These are phyloP conservation scores for Theileria luwenshuni DNA, from an alignment of 169 alveolate species.

Conservation along the genomic window DNA sequence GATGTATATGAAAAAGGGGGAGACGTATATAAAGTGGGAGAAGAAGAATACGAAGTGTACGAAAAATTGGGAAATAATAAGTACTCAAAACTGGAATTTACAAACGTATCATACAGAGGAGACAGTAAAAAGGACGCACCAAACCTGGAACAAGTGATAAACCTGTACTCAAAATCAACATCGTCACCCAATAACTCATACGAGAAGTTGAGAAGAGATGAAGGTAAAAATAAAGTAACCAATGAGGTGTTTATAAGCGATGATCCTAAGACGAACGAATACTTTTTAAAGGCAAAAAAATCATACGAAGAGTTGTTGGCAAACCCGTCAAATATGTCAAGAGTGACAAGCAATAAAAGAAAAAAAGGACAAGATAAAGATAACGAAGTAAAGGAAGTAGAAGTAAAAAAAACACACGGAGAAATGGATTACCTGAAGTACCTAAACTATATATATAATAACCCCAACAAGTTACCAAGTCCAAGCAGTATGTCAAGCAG, in stretches of 20 bases:
- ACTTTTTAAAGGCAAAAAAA: not conserved
- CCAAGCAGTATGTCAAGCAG: not conserved
- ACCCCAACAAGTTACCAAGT: too few species aligned
- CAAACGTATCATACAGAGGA: conserved; percentile 10
- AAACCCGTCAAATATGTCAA: not conserved
- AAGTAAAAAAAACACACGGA: too few species aligned
- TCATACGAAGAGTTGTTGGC: not conserved
- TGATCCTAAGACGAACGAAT: not conserved
- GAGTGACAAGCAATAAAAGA: too few species aligned
- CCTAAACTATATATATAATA: too few species aligned
- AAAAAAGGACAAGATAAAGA: not conserved
- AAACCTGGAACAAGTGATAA: not conserved
- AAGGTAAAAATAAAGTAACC: not conserved
- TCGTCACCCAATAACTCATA: conserved; percentile 17
- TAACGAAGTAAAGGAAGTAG: too few species aligned
- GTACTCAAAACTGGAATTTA: conserved; percentile 6
- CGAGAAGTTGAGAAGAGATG: conserved; percentile 1
- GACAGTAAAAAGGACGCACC: not conserved
- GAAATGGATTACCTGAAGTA: too few species aligned
- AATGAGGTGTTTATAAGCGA: too few species aligned
- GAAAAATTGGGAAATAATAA: not conserved
- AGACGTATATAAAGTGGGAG: not conserved
- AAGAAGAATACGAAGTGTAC: not conserved
- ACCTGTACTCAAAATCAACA: conserved; percentile 11
- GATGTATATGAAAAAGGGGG: not conserved